phyloP scores from a whole-genome alignment of 2,329 filamentous ascomycete genomes.

The Aspergillus calidoustus region DNA sequence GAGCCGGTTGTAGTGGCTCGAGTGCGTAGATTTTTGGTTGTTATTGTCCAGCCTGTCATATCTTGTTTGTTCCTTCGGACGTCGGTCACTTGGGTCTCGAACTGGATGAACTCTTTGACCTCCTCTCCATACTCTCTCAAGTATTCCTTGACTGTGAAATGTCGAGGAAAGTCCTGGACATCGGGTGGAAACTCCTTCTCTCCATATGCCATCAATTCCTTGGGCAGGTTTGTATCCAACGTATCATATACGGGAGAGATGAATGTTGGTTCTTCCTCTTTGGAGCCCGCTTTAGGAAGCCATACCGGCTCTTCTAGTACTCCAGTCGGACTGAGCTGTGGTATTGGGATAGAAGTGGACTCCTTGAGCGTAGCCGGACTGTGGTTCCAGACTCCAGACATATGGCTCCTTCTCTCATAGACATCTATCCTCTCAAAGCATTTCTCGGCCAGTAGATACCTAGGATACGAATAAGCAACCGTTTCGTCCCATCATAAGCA shows the following conservation, averaged over 20 bases:
- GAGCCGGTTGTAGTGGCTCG: slow-evolving; percentile 46
- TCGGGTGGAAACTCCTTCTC: slow-evolving; percentile 68
- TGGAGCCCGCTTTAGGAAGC: slow-evolving; percentile 34
- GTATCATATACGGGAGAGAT: slow-evolving; percentile 82
- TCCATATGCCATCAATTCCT: slow-evolving; percentile 78
- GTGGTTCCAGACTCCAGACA: slow-evolving; percentile 89
- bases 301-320: slow-evolving; percentile 67
- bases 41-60: slow-evolving; percentile 63
- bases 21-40: slow-evolving; percentile 56
- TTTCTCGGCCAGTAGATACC: slow-evolving; percentile 74
- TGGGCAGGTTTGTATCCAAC: slow-evolving; percentile 86
- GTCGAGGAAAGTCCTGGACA: slow-evolving; percentile 73
- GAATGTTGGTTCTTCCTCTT: slow-evolving; percentile 61
- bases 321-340: slow-evolving; percentile 68
- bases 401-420: slow-evolving; percentile 77
- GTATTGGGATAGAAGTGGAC: slow-evolving; percentile 56
- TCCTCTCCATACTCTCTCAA: slow-evolving; percentile 72
- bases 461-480: slow-evolving; percentile 35
- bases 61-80: slow-evolving; percentile 51
- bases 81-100: slow-evolving; percentile 71
- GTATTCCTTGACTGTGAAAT: slow-evolving; percentile 73
- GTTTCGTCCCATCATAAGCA: background rate
- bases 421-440: slow-evolving; percentile 72
- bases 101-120: slow-evolving; percentile 68
- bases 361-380: slow-evolving; percentile 55